Evolutionary conservation across 192 early-diverging fungal genomes (phyloP).

Genomic region (Umbelopsis sp.): DNA sequence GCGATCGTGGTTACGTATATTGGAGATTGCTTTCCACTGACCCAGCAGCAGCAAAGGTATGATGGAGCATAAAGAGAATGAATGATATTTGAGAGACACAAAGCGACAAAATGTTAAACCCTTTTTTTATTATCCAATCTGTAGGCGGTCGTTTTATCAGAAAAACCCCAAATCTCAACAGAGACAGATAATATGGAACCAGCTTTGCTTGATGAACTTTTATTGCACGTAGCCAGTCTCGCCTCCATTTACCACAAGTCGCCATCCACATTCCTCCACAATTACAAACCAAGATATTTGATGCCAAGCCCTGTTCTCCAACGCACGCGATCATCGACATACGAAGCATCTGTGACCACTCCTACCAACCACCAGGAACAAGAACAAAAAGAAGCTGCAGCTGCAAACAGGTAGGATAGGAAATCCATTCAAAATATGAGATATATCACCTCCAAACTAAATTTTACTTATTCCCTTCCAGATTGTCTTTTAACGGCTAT

Average conservation of each 20-base stretch:
- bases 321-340: slow-evolving; percentile 16
- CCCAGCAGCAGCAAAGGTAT: slow-evolving; percentile 82
- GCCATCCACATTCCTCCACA: slow-evolving; percentile 82
- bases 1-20: slow-evolving; percentile 98
- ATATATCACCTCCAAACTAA: not conserved
- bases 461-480: not conserved
- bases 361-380: not conserved
- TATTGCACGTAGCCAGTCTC: slow-evolving; percentile 84
- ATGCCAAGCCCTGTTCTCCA: slow-evolving; percentile 52
- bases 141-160: slow-evolving; percentile 85
- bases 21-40: slow-evolving; percentile 96
- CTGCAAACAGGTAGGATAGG: slow-evolving; percentile 27
- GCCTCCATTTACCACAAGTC: slow-evolving; percentile 94
- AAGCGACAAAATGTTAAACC: not conserved
- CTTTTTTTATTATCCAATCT: not conserved
- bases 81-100: no score
- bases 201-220: slow-evolving; percentile 82
- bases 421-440: not conserved
- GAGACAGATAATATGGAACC: slow-evolving; percentile 93
- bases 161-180: slow-evolving; percentile 92
- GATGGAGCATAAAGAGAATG: not conserved
- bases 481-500: slow-evolving; percentile 29
- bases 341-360: not conserved
- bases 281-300: slow-evolving; percentile 54
- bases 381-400: slow-evolving; percentile 1